phyloP scores from a whole-genome alignment of 768 basidiomycete genomes.

The Termitomyces sp. region DNA sequence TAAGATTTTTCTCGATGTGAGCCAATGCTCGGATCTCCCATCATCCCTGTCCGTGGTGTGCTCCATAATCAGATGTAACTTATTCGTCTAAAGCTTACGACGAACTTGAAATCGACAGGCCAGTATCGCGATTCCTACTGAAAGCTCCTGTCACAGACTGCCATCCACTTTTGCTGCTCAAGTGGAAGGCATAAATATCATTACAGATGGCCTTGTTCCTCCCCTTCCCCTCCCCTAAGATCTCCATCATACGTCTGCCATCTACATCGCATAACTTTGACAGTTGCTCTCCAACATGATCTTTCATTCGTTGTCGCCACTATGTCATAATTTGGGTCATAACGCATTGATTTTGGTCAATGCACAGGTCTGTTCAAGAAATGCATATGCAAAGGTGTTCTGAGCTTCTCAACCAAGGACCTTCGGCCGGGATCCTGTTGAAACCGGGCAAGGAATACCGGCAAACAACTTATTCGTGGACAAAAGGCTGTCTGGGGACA shows the following conservation, averaged over 20 bases:
- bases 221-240: background rate
- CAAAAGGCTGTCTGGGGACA: background rate
- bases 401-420: background rate
- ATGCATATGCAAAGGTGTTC: background rate
- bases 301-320: background rate
- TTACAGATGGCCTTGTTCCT: too few relatives aligned
- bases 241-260: background rate
- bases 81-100: background rate
- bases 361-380: background rate
- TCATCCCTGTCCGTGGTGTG: background rate
- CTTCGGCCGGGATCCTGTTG: background rate
- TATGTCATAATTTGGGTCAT: background rate
- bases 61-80: background rate
- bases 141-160: background rate
- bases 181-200: too few relatives aligned
- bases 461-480: background rate
- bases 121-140: too few relatives aligned
- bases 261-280: background rate
- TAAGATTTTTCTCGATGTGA: too few relatives aligned
- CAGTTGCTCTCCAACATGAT: background rate
- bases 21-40: background rate
- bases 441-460: background rate
- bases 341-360: too few relatives aligned
- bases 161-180: background rate
- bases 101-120: too few relatives aligned